phyloP scores from a whole-genome alignment of 305 asterid genomes.

The Fraxinus xanthoxyloides region DNA sequence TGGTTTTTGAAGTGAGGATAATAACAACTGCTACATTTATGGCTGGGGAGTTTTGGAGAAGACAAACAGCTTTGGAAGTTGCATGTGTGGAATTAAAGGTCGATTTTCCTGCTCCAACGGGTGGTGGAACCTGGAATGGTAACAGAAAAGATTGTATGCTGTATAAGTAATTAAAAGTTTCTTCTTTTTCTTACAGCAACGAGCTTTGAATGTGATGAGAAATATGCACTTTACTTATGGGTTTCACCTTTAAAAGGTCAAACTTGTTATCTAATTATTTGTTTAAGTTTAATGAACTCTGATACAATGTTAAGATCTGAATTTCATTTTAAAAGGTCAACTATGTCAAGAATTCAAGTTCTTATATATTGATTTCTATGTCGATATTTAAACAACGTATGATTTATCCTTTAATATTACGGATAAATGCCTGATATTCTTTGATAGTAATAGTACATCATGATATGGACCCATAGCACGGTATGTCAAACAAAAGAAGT shows the following conservation, averaged over 20 bases:
- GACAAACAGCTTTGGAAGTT: neutral
- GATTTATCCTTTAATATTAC: neutral
- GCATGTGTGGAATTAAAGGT: slow-evolving; percentile 16
- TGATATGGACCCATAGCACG: too few relatives aligned
- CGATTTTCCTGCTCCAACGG: slow-evolving; percentile 6
- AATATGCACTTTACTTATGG: neutral
- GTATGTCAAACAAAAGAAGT: too few relatives aligned
- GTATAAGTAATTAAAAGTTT: neutral
- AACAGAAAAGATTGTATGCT: neutral
- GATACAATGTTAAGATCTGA: too few relatives aligned
- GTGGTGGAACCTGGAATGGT: slow-evolving; percentile 13
- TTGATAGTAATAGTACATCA: too few relatives aligned
- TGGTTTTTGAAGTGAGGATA: neutral
- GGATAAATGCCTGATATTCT: too few relatives aligned
- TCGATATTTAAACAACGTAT: too few relatives aligned
- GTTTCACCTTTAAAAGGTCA: neutral
- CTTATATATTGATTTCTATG: too few relatives aligned
- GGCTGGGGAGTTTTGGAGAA: slow-evolving; percentile 4
- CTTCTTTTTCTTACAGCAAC: neutral
- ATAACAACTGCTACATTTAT: neutral
- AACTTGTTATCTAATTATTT: neutral
- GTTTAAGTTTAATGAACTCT: neutral
- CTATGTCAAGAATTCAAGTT: neutral
- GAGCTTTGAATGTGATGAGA: neutral
- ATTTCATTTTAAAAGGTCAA: neutral